Conservation (phyloP, 352 stramenopile species). For the Phytophthora melonis region DNA sequence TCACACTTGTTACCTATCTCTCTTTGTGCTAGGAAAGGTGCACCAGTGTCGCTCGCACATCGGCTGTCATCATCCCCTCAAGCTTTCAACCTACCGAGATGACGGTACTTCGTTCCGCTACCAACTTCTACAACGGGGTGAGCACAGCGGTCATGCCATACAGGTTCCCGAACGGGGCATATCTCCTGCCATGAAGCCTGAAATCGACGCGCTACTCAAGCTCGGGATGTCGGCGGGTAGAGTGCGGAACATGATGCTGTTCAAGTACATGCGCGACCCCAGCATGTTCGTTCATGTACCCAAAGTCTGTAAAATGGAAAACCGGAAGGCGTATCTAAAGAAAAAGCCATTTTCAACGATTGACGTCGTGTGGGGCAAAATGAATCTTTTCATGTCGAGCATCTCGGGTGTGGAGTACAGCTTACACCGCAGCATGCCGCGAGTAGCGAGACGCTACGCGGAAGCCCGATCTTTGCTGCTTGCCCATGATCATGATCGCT, state of each 20-base stretch:
- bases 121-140: neutral
- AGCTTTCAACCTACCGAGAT: neutral
- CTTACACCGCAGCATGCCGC: too few relatives aligned
- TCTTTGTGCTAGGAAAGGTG: neutral
- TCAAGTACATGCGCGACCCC: neutral
- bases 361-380: too few relatives aligned
- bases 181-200: neutral
- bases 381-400: too few relatives aligned
- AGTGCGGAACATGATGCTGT: constrained; percentile 4
- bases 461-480: too few relatives aligned
- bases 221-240: neutral
- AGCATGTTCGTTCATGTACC: neutral
- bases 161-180: neutral
- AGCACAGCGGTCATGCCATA: neutral
- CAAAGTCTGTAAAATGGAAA: neutral
- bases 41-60: constrained; percentile 15
- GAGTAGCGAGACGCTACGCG: too few relatives aligned
- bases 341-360: too few relatives aligned
- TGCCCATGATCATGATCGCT: too few relatives aligned
- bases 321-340: constrained; percentile 2
- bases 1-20: too few relatives aligned
- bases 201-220: neutral
- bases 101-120: constrained; percentile 6
- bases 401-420: too few relatives aligned
- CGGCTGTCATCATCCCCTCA: neutral